Base-by-base conservation (phyloP, 2,329 filamentous ascomycete species). In the Ophiocordyceps camponoti-rufipedis region DNA sequence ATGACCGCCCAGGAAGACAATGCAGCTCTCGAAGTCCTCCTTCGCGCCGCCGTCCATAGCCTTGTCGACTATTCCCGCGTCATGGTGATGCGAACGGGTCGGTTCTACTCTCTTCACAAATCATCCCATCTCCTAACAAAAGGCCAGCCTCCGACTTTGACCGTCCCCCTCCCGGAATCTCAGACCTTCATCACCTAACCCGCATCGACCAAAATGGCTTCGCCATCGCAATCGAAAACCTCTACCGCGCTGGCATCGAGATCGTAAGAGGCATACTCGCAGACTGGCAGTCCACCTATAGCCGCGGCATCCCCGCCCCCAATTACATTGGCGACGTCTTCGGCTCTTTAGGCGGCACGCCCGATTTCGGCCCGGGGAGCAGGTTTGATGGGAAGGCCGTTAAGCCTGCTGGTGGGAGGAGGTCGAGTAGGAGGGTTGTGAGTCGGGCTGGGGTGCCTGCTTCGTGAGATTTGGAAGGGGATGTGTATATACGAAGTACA, bases 311-410 rank as follows among this genome's bases (percentile, higher is more conserved):
- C 38, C 56, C 63, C 48, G 62, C 79, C 0, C 62, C 56, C 2
- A 84, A 84, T 53, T 85, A 85, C 53, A 62, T 85, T 35, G 80
- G 80, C 6, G 80, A 84, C 54, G 78, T 85, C 45, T 79, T 84
- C 51, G 81, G 79, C 13, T 78, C 72, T 10, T 61, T 85, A 4
- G 80, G 79, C 1, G 80, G 78, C 1, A 57, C 61, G 39, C 79
- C 80, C 0, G 75, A 82, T 55, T 84, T 82, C 58, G 80, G 80
- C 0, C 69, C 69, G 0, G 71, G 71, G 1, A 71, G 66, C 48
- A 52, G 65, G 32, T 69, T 66, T 0, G 52, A 57, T 13, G 66
- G 65, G 4, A 48, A 53, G 28, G 49, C 45, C 12, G 54, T 52
- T 3, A 41, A 11, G 14, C 19, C 18, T 19, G 12, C 10, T 28